Base-by-base conservation (phyloP, 176 grass and related monocot genomes). In the Ampelocalamus luodianensis region DNA sequence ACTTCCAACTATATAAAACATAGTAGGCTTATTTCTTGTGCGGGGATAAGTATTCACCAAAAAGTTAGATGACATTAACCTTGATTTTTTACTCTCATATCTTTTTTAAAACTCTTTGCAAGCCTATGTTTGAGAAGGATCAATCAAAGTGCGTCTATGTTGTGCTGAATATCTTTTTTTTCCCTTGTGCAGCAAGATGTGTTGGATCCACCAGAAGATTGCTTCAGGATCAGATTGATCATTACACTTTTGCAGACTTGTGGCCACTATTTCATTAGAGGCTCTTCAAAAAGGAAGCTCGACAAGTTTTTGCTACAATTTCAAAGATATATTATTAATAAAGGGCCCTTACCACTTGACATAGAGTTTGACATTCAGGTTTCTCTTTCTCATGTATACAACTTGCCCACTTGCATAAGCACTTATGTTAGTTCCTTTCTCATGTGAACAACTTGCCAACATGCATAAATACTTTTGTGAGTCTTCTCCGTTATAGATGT, bases 321-420 rank as follows among this genome's bases (percentile, higher is more conserved):
- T 69, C 97, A 99, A 96, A 90, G 92, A 93, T 96, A 99, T 65
- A 93, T 96, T 66, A 85, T 99, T 45, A 96, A 84, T 87, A 99
- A 99, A 85, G 93, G 93, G 26, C 93, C 92, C 58, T 92, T 96
- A 68, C 97, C 97, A 56, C 92, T 99, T 29, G 97, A 99, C 86
- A 94, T 99, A 87, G 93, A 99, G 78, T 99, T 99, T 92, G 97
- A 99, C 76, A 89, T 99, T 84, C 96, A 96, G 96, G 96, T 98
- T 85, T 79, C 79, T 89, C 61, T 88, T 65, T 77, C 79, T 81
- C 32, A 53, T 83, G 13, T 66, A 63, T 73, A 70, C 42, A 73
- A 72, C 11, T 78, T 82, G 45, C 59, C 26, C 5, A 36, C 55
- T 77, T 82, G 71, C 3, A 55, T 70, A 67, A 42, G 55, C 62